These are phyloP conservation scores for Asterochloris erici DNA, from an alignment of 139 green algal species.

Conservation along the genomic window DNA sequence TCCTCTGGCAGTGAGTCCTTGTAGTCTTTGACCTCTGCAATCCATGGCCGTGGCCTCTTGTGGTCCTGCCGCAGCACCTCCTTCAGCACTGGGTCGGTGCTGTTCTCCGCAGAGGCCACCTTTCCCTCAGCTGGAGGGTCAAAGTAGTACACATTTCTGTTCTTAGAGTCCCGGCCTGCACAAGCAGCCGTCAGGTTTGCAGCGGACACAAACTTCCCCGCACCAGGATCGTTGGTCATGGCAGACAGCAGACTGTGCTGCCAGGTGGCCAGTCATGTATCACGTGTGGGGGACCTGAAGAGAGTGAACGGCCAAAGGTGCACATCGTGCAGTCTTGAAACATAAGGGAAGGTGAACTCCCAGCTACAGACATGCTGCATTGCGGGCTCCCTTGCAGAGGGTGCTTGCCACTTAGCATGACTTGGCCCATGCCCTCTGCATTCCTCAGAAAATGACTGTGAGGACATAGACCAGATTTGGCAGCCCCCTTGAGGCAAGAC, in stretches of 20 bases:
- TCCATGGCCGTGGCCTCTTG: background rate
- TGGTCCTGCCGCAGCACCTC: background rate
- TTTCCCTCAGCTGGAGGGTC: background rate
- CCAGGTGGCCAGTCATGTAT: background rate
- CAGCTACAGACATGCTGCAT: no score
- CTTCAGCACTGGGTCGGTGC: conserved; percentile 4
- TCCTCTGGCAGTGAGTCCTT: conserved; percentile 30
- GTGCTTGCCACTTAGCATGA: no score
- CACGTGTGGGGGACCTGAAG: background rate
- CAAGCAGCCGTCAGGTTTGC: background rate
- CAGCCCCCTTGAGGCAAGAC: no score
- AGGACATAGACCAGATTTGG: no score
- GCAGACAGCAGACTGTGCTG: no score
- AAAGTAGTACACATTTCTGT: conserved; percentile 8
- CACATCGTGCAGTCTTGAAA: background rate
- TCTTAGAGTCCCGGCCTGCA: background rate
- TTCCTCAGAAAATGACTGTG: no score
- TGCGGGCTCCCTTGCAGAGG: no score
- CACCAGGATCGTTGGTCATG: background rate
- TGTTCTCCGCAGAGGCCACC: background rate
- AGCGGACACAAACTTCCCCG: no score
- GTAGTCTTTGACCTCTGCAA: conserved; percentile 24
- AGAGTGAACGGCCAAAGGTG: background rate
- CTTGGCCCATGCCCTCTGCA: no score
- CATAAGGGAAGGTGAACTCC: background rate